Evolutionary conservation across 352 stramenopile genomes (phyloP).

Genomic region (Phytophthora cactorum): DNA sequence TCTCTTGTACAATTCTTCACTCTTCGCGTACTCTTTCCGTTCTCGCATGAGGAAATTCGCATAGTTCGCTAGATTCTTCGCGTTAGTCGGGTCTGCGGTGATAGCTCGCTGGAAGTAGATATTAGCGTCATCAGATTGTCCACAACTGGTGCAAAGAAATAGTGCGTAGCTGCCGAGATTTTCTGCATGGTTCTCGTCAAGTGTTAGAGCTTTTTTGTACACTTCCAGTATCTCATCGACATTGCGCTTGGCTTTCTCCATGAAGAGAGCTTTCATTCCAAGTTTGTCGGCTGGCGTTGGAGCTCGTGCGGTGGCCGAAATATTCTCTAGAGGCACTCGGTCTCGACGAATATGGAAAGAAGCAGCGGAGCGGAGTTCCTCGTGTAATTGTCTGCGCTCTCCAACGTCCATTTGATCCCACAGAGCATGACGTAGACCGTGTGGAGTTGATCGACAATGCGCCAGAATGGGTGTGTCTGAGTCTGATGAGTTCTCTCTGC

Average conservation of each 20-base stretch:
- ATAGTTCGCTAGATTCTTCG: constrained; percentile 36
- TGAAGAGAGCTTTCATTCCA: constrained; percentile 52
- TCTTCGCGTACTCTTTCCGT: constrained; percentile 25
- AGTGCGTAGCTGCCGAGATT: constrained; percentile 52
- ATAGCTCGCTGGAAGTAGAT: constrained; percentile 37
- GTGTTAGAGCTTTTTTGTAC: constrained; percentile 41
- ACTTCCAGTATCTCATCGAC: constrained; percentile 31
- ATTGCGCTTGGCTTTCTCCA: constrained; percentile 38
- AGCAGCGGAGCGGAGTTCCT: constrained; percentile 33
- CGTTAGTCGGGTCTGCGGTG: constrained; percentile 17
- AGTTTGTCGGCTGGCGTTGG: constrained; percentile 45
- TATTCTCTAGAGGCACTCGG: constrained; percentile 19
- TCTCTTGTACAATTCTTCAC: constrained; percentile 38
- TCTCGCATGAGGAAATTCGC: constrained; percentile 43
- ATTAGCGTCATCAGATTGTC: constrained; percentile 27
- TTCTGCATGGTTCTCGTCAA: constrained; percentile 34
- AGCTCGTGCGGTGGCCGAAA: neutral
- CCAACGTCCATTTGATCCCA: constrained; percentile 37
- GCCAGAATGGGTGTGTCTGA: constrained; percentile 23
- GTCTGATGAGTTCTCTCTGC: neutral
- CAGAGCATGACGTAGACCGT: constrained; percentile 32
- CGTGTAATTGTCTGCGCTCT: constrained; percentile 34
- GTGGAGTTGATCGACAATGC: constrained; percentile 43
- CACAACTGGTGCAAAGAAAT: constrained; percentile 38
- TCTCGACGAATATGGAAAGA: constrained; percentile 47